Conservation (phyloP, 1,284 basidiomycete genomes). For the Papiliotrema fonsecae region DNA sequence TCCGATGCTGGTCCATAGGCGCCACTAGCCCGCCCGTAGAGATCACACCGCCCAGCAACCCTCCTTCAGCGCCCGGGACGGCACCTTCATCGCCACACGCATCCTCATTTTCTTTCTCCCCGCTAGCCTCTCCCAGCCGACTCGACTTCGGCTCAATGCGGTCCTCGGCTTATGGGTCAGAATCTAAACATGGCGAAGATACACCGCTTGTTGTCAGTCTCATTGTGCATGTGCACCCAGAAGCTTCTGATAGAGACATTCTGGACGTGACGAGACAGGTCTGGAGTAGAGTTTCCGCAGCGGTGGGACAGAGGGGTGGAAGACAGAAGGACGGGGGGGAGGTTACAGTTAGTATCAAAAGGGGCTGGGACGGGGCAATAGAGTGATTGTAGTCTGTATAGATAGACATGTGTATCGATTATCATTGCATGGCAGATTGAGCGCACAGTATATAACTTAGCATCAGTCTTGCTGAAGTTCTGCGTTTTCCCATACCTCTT, state of each 20-base stretch:
- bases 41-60: background rate
- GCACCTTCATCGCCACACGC: background rate
- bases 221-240: constrained; percentile 66
- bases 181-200: background rate
- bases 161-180: background rate
- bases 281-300: constrained; percentile 27
- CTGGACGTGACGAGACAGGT: constrained; percentile 50
- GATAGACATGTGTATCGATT: too few species aligned
- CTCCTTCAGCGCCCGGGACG: background rate
- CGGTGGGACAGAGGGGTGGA: background rate
- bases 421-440: too few species aligned
- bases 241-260: constrained; percentile 67
- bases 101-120: background rate
- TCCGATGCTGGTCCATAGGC: constrained; percentile 37
- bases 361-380: background rate
- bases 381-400: too few species aligned
- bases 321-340: background rate
- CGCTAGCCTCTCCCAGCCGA: background rate
- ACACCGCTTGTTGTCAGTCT: constrained; percentile 66
- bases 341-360: background rate
- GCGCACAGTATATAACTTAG: too few species aligned
- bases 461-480: too few species aligned
- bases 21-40: constrained; percentile 21
- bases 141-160: background rate
- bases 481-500: too few species aligned